Evolutionary conservation across 2,329 filamentous ascomycete genomes (phyloP), one percentile per base, ranked within the genome.

Genomic region (Cytospora schulzeri): DNA sequence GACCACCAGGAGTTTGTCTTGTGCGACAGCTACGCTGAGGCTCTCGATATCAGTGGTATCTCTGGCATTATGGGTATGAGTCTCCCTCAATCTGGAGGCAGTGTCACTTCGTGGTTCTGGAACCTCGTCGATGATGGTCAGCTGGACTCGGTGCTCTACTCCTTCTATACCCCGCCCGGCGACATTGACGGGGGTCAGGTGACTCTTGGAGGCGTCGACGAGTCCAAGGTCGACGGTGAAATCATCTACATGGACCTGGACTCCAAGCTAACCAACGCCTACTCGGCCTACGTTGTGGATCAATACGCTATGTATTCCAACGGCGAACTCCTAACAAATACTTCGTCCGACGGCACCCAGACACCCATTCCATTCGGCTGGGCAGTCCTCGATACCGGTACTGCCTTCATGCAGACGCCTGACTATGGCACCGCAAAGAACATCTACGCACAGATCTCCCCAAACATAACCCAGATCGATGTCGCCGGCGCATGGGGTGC

Each of bases 181-280:
- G 22, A 69, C 41, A 66, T 65, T 22, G 31, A 60, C 8, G 71
- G 67, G 0, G 72, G 71, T 0, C 68, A 75, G 67, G 64, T 76
- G 55, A 76, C 75, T 0, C 69, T 78, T 1, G 75, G 76, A 31
- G 75, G 74, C 33, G 65, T 71, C 29, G 75, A 77, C 67, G 38
- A 60, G 2, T 66, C 66, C 26, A 73, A 71, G 56, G 76, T 73
- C 68, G 63, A 68, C 1, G 73, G 74, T 31, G 61, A 68, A 12
- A 71, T 76, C 12, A 60, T 51, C 11, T 72, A 67, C 3, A 65
- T 74, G 7, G 57, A 67, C 26, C 65, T 76, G n/a, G 68, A 72
- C 63, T 52, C 54, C 22, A 54, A 60, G 8, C 64, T 70, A 15
- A 71, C 68, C 28, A 59, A 57, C 28, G 28, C 63, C 3, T 56